These are phyloP conservation scores for Rubroboletus satanas DNA, from an alignment of 768 basidiomycete species.

Conservation along the genomic window DNA sequence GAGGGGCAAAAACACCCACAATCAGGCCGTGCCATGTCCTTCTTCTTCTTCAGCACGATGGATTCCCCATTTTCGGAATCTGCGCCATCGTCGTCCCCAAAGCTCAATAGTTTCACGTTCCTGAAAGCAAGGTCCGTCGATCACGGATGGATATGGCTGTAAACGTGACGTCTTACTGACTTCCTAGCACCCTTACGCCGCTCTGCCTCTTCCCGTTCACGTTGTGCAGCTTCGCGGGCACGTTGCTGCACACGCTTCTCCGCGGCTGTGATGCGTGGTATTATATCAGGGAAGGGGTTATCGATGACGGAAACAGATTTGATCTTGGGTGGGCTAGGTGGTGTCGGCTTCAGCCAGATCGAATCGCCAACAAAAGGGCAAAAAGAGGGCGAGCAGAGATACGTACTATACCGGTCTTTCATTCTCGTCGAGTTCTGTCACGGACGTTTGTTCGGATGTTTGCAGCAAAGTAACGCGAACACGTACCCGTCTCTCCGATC, in stretches of 20 bases:
- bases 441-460: background rate
- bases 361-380: background rate
- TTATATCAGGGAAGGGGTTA: slow-evolving; percentile 93
- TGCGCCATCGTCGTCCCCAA: slow-evolving; percentile 67
- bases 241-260: slow-evolving; percentile 83
- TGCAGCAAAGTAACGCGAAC: background rate
- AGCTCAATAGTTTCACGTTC: slow-evolving; percentile 87
- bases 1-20: slow-evolving; percentile 43
- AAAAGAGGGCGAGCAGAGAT: background rate
- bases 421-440: slow-evolving; percentile 63
- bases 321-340: slow-evolving; percentile 82
- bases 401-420: slow-evolving; percentile 80
- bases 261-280: slow-evolving; percentile 92
- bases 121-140: slow-evolving; percentile 36
- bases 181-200: slow-evolving; percentile 82
- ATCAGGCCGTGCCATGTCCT: slow-evolving; percentile 79
- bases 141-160: background rate
- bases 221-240: slow-evolving; percentile 71
- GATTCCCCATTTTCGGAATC: slow-evolving; percentile 56
- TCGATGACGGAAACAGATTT: slow-evolving; percentile 79
- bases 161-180: slow-evolving; percentile 41
- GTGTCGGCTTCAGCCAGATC: background rate
- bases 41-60: slow-evolving; percentile 68
- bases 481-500: slow-evolving; percentile 83
- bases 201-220: slow-evolving; percentile 73